phyloP scores from a whole-genome alignment of 1,284 basidiomycete species.

The Trametes polyzona region DNA sequence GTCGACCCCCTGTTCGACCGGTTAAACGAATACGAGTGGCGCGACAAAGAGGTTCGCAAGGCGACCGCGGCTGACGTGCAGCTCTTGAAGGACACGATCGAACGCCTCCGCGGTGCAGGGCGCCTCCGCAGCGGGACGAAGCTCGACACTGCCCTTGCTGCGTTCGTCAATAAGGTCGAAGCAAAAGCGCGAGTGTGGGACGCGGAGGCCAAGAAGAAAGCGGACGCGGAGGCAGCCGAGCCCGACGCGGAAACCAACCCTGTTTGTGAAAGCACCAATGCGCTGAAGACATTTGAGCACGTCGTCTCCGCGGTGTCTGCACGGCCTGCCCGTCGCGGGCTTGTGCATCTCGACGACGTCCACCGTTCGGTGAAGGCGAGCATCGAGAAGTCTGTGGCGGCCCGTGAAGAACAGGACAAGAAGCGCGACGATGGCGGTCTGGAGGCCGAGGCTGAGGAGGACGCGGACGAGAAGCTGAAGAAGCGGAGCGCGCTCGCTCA shows the following conservation, averaged over 20 bases:
- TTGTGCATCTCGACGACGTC: constrained; percentile 51
- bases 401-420: neutral
- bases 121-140: constrained; percentile 38
- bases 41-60: neutral
- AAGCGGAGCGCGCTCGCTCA: constrained; percentile 1
- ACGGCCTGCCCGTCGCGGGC: constrained; percentile 32
- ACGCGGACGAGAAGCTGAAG: constrained; percentile 9
- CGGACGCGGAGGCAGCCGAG: constrained; percentile 19
- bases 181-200: no score
- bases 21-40: neutral
- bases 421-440: constrained; percentile 8
- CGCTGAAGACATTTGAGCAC: constrained; percentile 28
- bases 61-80: constrained; percentile 35
- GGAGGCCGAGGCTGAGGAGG: constrained; percentile 9
- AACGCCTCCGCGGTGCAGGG: constrained; percentile 38
- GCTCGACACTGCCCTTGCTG: constrained; percentile 36
- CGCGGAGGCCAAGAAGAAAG: constrained; percentile 27
- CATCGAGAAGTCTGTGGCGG: constrained; percentile 13
- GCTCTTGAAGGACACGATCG: constrained; percentile 39
- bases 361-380: constrained; percentile 43
- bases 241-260: constrained; percentile 16
- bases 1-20: neutral
- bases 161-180: constrained; percentile 41
- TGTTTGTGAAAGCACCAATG: neutral
- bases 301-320: constrained; percentile 31